These are phyloP conservation scores for Chaetomiaceae sp. DNA, from an alignment of 2,329 filamentous ascomycete species.

Conservation along the genomic window DNA sequence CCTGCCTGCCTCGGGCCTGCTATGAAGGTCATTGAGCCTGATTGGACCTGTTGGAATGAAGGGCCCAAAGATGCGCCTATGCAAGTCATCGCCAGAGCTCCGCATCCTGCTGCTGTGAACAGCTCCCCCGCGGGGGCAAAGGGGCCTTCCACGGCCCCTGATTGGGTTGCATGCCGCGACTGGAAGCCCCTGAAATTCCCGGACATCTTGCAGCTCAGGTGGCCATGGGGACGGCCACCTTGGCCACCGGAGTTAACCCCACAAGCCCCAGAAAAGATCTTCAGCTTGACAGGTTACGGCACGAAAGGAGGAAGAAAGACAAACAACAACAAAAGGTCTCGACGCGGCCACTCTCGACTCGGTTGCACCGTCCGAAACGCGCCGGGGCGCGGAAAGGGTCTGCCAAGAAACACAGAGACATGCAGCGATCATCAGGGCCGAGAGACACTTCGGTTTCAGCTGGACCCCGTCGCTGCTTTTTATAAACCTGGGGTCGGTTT, in stretches of 20 bases:
- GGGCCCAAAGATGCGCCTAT: constrained; percentile 9
- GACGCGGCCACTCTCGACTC: background rate
- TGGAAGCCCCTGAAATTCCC: constrained; percentile 17
- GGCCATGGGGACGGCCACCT: too few species aligned
- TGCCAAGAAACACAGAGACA: constrained; percentile 3
- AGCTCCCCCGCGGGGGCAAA: constrained; percentile 9
- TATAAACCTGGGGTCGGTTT: constrained; percentile 2
- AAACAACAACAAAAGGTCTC: background rate
- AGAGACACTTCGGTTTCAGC: constrained; percentile 10
- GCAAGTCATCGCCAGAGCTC: constrained; percentile 20
- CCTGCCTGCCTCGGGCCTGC: background rate
- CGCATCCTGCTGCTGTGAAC: constrained; percentile 6
- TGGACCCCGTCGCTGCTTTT: constrained; percentile 9
- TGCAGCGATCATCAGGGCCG: constrained; percentile 19
- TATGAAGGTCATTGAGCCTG: background rate
- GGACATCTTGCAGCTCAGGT: too few species aligned
- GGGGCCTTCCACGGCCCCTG: background rate
- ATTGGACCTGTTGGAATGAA: background rate
- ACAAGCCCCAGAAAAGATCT: background rate
- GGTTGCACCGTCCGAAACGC: constrained; percentile 18
- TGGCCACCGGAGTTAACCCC: too few species aligned
- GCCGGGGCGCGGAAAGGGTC: background rate
- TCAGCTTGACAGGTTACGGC: background rate
- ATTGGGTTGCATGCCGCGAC: constrained; percentile 21
- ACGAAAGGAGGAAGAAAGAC: background rate